phyloP scores from a whole-genome alignment of 2,329 filamentous ascomycete species.

The Aspergillus tamarii region DNA sequence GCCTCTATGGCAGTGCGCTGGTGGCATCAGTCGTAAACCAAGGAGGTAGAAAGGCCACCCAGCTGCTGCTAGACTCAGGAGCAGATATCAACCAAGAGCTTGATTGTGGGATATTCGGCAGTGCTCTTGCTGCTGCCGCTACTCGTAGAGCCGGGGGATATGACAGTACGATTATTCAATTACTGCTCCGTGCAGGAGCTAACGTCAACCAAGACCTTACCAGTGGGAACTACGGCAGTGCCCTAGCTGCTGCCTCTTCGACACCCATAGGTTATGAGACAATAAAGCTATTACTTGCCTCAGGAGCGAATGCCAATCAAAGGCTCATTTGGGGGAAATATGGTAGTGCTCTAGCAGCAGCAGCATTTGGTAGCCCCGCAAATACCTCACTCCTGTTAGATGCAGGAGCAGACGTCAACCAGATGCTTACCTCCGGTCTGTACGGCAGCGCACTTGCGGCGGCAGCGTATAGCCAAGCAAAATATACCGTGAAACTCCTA shows the following conservation, averaged over 20 bases:
- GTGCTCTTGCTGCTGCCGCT: not conserved
- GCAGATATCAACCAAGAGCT: not conserved
- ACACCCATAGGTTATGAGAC: not conserved
- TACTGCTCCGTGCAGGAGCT: not conserved
- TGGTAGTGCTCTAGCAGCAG: not conserved
- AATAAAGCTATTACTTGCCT: not conserved
- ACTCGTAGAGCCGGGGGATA: not conserved
- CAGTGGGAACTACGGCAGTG: not conserved
- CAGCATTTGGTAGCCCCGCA: not conserved
- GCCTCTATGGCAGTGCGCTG: not conserved
- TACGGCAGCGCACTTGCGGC: not conserved
- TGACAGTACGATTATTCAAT: not conserved
- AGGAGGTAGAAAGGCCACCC: not conserved
- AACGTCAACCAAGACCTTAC: not conserved
- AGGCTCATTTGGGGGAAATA: not conserved
- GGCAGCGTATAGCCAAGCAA: not conserved
- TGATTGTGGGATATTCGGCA: not conserved
- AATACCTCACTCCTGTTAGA: not conserved
- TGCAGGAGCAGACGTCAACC: not conserved
- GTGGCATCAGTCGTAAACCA: not conserved
- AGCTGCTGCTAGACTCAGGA: not conserved
- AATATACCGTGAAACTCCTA: not conserved
- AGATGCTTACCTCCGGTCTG: not conserved
- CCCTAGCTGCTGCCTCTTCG: not conserved
- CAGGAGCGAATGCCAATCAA: not conserved